Evolutionary conservation across 441 rosid genomes (phyloP).

Genomic region (Populus hybrid): DNA sequence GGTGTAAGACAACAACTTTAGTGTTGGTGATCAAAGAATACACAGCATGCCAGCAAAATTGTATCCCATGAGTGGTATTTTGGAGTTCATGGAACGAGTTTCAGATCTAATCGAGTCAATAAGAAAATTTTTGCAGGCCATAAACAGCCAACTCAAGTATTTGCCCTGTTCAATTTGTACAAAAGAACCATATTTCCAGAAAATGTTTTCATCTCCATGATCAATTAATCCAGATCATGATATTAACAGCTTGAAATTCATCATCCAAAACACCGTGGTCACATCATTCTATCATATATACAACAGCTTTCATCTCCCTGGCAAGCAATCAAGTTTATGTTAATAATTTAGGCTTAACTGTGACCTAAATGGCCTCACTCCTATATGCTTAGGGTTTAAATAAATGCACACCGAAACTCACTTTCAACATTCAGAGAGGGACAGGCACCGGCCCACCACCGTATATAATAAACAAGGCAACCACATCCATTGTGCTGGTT

Average conservation of each 20-base stretch:
- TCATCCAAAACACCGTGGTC: no score
- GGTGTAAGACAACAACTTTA: not conserved
- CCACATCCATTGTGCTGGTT: constrained; percentile 1
- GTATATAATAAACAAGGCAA: not conserved
- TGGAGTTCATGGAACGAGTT: not conserved
- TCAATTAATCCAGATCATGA: not conserved
- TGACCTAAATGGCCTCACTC: not conserved
- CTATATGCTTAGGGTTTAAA: not conserved
- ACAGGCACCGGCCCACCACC: constrained; percentile 7
- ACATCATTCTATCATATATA: not conserved
- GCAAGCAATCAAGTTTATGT: not conserved
- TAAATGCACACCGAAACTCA: not conserved
- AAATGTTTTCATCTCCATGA: not conserved
- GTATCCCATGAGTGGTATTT: no score
- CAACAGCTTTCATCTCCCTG: not conserved
- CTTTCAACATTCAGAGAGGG: not conserved
- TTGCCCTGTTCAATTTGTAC: no score
- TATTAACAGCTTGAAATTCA: not conserved
- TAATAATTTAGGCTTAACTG: not conserved
- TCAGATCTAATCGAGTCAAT: not conserved
- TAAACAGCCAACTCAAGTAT: not conserved
- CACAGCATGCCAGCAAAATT: no score
- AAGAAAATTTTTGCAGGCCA: not conserved
- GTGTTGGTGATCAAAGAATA: no score
- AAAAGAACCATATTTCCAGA: not conserved